Percentiles rank a stretch among this genome's conserved stretches.
Evolutionary conservation across 2,329 filamentous ascomycete species (phyloP).

Genomic region (Beauveria pseudobassiana): DNA sequence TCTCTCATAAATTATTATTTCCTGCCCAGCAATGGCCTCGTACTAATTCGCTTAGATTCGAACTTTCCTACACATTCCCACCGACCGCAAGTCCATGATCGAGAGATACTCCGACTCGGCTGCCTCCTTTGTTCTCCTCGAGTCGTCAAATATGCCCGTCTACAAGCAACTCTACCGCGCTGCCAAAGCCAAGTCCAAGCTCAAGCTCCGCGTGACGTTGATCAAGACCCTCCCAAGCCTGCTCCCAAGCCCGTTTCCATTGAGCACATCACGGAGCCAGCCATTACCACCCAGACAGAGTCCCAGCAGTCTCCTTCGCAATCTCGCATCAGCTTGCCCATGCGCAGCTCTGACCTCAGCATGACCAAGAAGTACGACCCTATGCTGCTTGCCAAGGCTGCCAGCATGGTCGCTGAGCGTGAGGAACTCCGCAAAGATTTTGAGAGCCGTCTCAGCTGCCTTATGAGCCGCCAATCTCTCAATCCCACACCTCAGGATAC

Average conservation of each 20-base stretch:
- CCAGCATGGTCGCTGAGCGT: slow-evolving; percentile 18
- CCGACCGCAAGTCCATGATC: slow-evolving; percentile 46
- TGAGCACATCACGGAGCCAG: slow-evolving; percentile 39
- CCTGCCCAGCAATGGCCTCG: neutral
- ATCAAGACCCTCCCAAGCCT: slow-evolving; percentile 24
- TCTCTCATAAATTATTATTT: neutral
- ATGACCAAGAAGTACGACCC: slow-evolving; percentile 22
- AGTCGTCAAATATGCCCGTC: slow-evolving; percentile 68
- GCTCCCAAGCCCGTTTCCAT: slow-evolving; percentile 38
- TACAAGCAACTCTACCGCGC: slow-evolving; percentile 97
- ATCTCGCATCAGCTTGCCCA: slow-evolving; percentile 17
- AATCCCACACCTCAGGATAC: neutral
- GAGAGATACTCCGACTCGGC: slow-evolving; percentile 96
- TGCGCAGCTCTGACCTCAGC: slow-evolving; percentile 17
- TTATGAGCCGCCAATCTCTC: slow-evolving; percentile 17
- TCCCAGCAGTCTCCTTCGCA: slow-evolving; percentile 17
- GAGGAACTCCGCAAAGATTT: slow-evolving; percentile 20
- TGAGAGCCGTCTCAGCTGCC: slow-evolving; percentile 20
- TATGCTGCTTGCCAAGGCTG: slow-evolving; percentile 21
- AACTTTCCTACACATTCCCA: slow-evolving; percentile 27
- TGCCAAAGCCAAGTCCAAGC: slow-evolving; percentile 96
- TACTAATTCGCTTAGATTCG: slow-evolving; percentile 24
- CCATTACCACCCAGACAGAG: slow-evolving; percentile 14
- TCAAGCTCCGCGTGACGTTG: slow-evolving; percentile 70
- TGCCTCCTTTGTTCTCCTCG: slow-evolving; percentile 69